Percentiles rank a stretch among this genome's conserved stretches.
These are phyloP conservation scores for Starmerella tilneyi DNA, from an alignment of 805 yeast genomes.

Conservation along the genomic window DNA sequence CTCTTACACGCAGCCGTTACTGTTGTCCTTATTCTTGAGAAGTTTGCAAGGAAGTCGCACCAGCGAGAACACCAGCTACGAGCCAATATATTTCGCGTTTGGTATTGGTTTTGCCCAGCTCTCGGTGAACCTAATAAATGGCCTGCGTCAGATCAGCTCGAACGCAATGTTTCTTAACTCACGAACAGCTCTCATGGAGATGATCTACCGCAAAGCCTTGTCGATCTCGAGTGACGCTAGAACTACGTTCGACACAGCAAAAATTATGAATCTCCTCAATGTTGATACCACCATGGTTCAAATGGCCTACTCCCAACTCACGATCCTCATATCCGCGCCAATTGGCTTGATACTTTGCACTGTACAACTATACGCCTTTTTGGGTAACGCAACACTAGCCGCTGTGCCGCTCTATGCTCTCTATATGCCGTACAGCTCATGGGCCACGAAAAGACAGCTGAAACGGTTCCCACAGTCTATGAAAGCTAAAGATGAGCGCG, in stretches of 20 bases:
- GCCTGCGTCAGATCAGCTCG: not conserved
- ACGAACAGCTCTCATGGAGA: conserved; percentile 29
- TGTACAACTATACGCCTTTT: conserved; percentile 52
- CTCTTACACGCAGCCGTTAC: conserved; percentile 17
- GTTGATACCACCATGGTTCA: conserved; percentile 83
- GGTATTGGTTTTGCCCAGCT: not conserved
- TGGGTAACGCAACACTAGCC: conserved; percentile 84
- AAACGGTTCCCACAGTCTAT: conserved; percentile 46
- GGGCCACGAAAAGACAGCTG: conserved; percentile 49
- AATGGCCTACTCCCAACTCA: conserved; percentile 62
- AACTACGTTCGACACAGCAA: conserved; percentile 65
- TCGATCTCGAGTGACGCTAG: conserved; percentile 52
- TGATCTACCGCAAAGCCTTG: conserved; percentile 69
- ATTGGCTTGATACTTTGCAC: conserved; percentile 70
- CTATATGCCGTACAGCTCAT: conserved; percentile 67
- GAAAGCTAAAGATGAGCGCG: conserved; percentile 72
- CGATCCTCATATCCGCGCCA: conserved; percentile 82
- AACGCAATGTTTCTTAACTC: conserved; percentile 2
- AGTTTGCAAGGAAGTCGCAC: conserved; percentile 1
- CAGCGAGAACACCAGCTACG: not conserved
- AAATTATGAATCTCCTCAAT: conserved; percentile 77
- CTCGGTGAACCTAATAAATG: not conserved
- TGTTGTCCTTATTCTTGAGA: conserved; percentile 16
- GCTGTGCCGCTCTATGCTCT: conserved; percentile 66
- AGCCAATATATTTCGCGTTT: not conserved